Evolutionary conservation across 768 basidiomycete species (phyloP), one percentile per base, ranked within the genome.

Genomic region (Hortiboletus campestris): DNA sequence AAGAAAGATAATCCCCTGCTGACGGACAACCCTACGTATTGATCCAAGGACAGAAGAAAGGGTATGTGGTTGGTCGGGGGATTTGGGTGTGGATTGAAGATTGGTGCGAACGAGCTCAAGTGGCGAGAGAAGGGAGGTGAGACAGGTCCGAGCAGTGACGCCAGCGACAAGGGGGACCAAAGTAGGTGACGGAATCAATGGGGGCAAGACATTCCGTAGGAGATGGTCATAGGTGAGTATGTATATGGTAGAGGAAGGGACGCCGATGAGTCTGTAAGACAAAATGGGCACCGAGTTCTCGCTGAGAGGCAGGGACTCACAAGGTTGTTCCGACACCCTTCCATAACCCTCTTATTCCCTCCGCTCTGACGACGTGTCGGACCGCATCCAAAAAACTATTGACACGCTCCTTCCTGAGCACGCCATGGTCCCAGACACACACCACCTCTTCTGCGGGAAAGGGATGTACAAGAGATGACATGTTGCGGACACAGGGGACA

Each of bases 191-290:
- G 85, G 77, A 53, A 89, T 73, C 28, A 90, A 55, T 17, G 82
- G 75, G 4, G 88, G 86, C 12, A 92, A 72, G 39, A 81, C 74
- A 42, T 78, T 77, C 51, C 84, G 82, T 25, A 87, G 74, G 32
- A 98, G 82, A 69, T 91, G 84, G 72, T 98, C 95, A 70, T 98
- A 98, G 19, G 92, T 92, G 55, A 98, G 79, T 84, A 99, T 99
- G 72, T 99, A 98, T 31, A 85, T 79, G 46, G 94, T 92, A 39
- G 94, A 84, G 0, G 94, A 88, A 0, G 97, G 97, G 22, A 98
- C 91, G 32, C 90, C 87, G 65, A 98, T 94, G 38, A 93, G 70
- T 48, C 94, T 95, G 58, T 6, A 8, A 35, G 20, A 49, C 29
- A 10, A 20, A 55, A 56, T 70, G 42, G 56, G 60, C 43, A 40